phyloP scores from a whole-genome alignment of 2,329 filamentous ascomycete species.

The Lasiodiplodia hormozganensis region DNA sequence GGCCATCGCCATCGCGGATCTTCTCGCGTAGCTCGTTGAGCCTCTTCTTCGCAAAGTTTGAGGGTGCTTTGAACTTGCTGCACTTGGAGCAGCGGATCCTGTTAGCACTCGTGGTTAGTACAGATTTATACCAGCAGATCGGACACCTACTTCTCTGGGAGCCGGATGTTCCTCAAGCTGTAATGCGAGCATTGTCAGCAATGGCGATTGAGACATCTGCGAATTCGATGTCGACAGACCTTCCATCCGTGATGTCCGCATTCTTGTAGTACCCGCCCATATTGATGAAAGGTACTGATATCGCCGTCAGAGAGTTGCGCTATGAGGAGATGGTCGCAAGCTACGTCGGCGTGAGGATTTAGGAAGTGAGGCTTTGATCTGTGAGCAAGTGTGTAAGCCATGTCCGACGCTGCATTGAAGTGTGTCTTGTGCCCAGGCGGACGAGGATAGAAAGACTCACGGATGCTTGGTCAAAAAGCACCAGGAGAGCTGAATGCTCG shows the following conservation, averaged over 20 bases:
- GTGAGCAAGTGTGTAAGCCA: no score
- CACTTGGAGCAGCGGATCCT: conserved; percentile 58
- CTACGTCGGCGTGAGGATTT: no score
- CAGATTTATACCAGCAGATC: no score
- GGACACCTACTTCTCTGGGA: conserved; percentile 26
- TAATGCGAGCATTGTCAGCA: not conserved
- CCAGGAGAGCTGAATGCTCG: no score
- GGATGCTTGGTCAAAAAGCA: no score
- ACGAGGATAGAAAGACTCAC: no score
- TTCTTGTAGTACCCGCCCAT: conserved; percentile 3
- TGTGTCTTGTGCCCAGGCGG: no score
- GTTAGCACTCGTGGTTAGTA: not conserved
- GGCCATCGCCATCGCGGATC: conserved; percentile 29
- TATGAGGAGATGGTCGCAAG: no score
- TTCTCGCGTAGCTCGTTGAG: conserved; percentile 43
- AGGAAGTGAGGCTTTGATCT: not conserved
- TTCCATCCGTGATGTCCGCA: not conserved
- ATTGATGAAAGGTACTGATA: no score
- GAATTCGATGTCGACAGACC: not conserved
- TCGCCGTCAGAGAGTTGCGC: no score
- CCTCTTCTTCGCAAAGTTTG: conserved; percentile 57
- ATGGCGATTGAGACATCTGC: no score
- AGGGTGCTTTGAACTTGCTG: conserved; percentile 46
- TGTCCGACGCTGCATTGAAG: no score
- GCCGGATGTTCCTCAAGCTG: conserved; percentile 5